phyloP scores from a whole-genome alignment of 2,329 filamentous ascomycete species.

The Fusarium sp. region DNA sequence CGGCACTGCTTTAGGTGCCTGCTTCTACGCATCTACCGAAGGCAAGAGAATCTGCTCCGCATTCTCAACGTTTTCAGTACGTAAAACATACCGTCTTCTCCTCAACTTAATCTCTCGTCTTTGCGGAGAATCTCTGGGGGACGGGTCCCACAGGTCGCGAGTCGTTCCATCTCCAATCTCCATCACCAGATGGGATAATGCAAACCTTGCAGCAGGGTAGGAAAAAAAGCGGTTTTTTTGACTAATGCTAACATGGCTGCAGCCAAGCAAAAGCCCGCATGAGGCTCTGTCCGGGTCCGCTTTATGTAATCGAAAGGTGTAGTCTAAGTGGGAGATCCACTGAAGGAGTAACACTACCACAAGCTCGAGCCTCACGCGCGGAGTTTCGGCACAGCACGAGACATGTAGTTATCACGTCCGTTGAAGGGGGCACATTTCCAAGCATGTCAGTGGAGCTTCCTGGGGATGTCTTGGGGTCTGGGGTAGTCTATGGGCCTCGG shows the following conservation, averaged over 20 bases:
- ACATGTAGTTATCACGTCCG: conserved; percentile 10
- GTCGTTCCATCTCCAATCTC: conserved; percentile 15
- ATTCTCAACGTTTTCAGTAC: conserved; percentile 33
- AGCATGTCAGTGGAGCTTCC: not conserved
- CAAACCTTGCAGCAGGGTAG: too few relatives aligned
- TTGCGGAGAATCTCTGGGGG: conserved; percentile 42
- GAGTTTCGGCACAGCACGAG: conserved; percentile 34
- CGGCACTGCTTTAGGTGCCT: too few relatives aligned
- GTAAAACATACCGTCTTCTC: conserved; percentile 34
- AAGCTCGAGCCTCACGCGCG: conserved; percentile 37
- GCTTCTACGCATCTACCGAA: not conserved
- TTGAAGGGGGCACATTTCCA: not conserved
- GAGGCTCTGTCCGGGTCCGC: conserved; percentile 35
- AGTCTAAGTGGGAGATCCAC: conserved; percentile 25
- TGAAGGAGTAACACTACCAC: conserved; percentile 8
- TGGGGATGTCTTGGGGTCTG: conserved; percentile 35
- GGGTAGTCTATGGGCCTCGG: conserved; percentile 26
- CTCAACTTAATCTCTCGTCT: conserved; percentile 42
- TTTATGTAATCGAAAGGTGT: conserved; percentile 40
- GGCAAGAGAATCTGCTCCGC: conserved; percentile 22
- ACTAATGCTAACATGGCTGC: conserved; percentile 40
- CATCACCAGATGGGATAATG: too few relatives aligned
- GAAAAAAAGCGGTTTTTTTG: conserved; percentile 25
- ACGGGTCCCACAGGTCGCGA: conserved; percentile 6
- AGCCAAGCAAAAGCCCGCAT: conserved; percentile 37